Evolutionary conservation across 2,329 filamentous ascomycete genomes (phyloP).

Genomic region (Bipolaris gigantea): DNA sequence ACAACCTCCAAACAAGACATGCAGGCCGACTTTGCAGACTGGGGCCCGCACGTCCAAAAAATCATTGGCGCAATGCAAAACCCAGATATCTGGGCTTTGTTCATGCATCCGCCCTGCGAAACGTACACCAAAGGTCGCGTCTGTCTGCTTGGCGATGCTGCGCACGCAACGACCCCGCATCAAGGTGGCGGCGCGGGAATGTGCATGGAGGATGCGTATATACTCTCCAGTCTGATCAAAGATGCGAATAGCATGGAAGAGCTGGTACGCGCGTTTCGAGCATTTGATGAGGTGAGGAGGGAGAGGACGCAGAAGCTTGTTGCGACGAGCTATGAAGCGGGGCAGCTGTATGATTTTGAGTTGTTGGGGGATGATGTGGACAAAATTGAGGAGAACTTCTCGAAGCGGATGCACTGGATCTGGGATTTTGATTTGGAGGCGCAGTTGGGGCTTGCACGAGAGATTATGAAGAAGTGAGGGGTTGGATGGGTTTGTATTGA

Average conservation of each 20-base stretch:
- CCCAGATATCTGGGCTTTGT: slow-evolving; percentile 60
- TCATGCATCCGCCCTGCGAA: slow-evolving; percentile 55
- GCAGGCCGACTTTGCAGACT: slow-evolving; percentile 34
- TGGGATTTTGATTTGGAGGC: slow-evolving; percentile 46
- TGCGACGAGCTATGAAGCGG: slow-evolving; percentile 34
- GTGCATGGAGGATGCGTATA: slow-evolving; percentile 57
- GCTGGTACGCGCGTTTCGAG: slow-evolving; percentile 40
- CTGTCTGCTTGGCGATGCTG: slow-evolving; percentile 59
- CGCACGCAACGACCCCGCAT: slow-evolving; percentile 59
- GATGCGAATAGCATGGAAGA: slow-evolving; percentile 30
- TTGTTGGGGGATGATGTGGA: slow-evolving; percentile 44
- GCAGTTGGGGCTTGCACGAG: slow-evolving; percentile 39
- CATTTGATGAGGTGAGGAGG: slow-evolving; percentile 34
- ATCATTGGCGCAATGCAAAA: slow-evolving; percentile 50
- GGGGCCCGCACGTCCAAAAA: slow-evolving; percentile 36
- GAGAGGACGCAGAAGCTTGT: slow-evolving; percentile 37
- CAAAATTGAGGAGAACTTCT: slow-evolving; percentile 40
- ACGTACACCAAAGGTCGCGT: slow-evolving; percentile 51
- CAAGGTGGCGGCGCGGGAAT: slow-evolving; percentile 60
- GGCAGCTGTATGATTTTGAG: slow-evolving; percentile 48
- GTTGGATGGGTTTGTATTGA: neutral
- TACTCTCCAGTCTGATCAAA: slow-evolving; percentile 35
- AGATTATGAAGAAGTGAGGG: slow-evolving; percentile 21
- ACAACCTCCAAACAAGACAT: slow-evolving; percentile 39
- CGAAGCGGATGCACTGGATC: slow-evolving; percentile 44